phyloP scores from a whole-genome alignment of 2,329 filamentous ascomycete species.

The Aspergillus arachidicola region DNA sequence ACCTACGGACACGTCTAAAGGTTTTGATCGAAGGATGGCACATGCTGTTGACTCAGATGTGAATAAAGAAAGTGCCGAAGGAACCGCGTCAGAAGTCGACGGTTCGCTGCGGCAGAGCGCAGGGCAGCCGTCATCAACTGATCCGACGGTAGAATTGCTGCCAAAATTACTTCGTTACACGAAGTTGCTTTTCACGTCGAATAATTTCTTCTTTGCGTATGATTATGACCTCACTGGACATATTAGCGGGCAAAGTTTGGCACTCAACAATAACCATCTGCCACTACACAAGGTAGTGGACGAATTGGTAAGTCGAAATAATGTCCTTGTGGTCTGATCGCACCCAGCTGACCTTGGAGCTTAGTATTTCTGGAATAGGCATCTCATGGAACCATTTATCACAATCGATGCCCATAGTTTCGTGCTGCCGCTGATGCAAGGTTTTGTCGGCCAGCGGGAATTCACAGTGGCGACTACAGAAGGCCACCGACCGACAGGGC shows the following conservation, averaged over 20 bases:
- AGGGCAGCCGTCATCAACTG: slow-evolving; percentile 21
- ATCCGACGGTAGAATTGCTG: slow-evolving; percentile 61
- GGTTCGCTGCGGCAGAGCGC: slow-evolving; percentile 6
- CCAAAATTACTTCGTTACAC: slow-evolving; percentile 84
- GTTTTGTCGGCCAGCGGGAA: slow-evolving; percentile 83
- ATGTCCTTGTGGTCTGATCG: background rate
- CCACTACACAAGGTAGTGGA: slow-evolving; percentile 76
- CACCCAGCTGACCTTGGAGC: slow-evolving; percentile 1
- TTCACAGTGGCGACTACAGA: slow-evolving; percentile 67
- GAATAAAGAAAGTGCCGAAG: slow-evolving; percentile 15
- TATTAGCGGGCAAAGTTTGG: slow-evolving; percentile 44
- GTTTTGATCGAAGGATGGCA: slow-evolving; percentile 20
- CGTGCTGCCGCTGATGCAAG: slow-evolving; percentile 83
- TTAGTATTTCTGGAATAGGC: slow-evolving; percentile 86
- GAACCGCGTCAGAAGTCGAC: slow-evolving; percentile 10
- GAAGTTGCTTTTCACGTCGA: slow-evolving; percentile 80
- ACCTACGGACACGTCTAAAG: slow-evolving; percentile 30
- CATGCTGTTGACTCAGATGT: slow-evolving; percentile 10
- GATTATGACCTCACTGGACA: slow-evolving; percentile 86
- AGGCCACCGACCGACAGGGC: slow-evolving; percentile 16
- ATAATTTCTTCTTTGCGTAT: slow-evolving; percentile 94
- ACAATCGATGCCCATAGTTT: slow-evolving; percentile 71
- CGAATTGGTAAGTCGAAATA: slow-evolving; percentile 53
- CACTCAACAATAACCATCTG: slow-evolving; percentile 47
- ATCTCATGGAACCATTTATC: slow-evolving; percentile 73